A percentile compares a stretch with the other conserved stretches of the same genome.
phyloP scores from a whole-genome alignment of 2,329 filamentous ascomycete genomes.

The Fusarium sp. region DNA sequence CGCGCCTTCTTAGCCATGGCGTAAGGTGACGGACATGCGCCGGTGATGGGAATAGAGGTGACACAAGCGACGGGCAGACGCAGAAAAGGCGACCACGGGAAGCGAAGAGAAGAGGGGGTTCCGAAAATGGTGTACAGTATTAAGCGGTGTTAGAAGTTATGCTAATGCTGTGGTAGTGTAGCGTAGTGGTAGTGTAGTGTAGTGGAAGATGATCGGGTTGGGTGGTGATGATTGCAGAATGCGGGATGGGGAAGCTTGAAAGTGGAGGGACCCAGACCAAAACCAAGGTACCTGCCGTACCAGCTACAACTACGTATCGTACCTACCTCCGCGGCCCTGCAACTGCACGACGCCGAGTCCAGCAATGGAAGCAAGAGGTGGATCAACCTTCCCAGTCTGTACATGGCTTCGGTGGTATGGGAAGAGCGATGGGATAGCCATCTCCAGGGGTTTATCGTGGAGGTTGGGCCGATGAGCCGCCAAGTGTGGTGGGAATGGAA shows the following conservation, averaged over 20 bases:
- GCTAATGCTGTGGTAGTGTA: slow-evolving; percentile 13
- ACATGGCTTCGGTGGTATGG: not conserved
- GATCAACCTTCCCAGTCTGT: slow-evolving; percentile 19
- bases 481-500: slow-evolving; percentile 19
- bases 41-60: slow-evolving; percentile 23
- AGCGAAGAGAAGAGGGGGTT: not conserved
- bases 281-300: not conserved
- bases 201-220: slow-evolving; percentile 23
- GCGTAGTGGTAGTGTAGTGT: slow-evolving; percentile 7
- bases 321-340: slow-evolving; percentile 21
- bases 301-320: slow-evolving; percentile 4
- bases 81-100: slow-evolving; percentile 31
- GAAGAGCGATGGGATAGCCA: not conserved
- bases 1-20: slow-evolving; percentile 77
- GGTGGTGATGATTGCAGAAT: slow-evolving; percentile 44
- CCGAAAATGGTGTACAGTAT: slow-evolving; percentile 7
- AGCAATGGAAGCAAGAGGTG: slow-evolving; percentile 11
- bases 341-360: slow-evolving; percentile 10
- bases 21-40: slow-evolving; percentile 44
- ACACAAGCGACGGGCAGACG: slow-evolving; percentile 35
- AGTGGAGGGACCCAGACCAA: slow-evolving; percentile 41
- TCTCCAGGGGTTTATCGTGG: slow-evolving; percentile 6
- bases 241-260: slow-evolving; percentile 46
- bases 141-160: slow-evolving; percentile 10
- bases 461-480: slow-evolving; percentile 29